phyloP scores from a whole-genome alignment of 306 rosid species.

The Begonia loranthoides region DNA sequence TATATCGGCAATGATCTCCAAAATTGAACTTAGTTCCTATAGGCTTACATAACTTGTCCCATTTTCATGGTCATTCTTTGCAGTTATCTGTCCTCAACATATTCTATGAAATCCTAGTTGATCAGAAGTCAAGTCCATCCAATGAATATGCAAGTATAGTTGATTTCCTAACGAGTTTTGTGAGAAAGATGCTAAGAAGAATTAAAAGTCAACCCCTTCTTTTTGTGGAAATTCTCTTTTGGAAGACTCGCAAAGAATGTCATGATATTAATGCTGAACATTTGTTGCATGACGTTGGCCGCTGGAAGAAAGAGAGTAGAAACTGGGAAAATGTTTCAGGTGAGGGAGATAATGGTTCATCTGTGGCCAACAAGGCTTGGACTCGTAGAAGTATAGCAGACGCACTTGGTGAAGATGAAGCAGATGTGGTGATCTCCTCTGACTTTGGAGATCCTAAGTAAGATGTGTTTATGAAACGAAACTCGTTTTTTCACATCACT shows the following conservation, averaged over 20 bases:
- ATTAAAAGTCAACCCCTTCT: slow-evolving; percentile 83
- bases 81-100: slow-evolving; percentile 72
- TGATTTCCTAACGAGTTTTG: slow-evolving; percentile 51
- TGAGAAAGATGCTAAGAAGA: slow-evolving; percentile 74
- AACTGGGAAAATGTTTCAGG: slow-evolving; percentile 31
- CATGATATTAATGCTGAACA: slow-evolving; percentile 80
- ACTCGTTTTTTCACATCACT: too few species aligned
- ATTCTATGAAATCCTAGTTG: slow-evolving; percentile 60
- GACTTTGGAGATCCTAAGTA: slow-evolving; percentile 41
- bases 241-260: slow-evolving; percentile 92
- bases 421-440: slow-evolving; percentile 63
- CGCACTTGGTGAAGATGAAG: slow-evolving; percentile 99
- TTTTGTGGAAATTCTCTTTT: slow-evolving; percentile 78
- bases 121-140: slow-evolving; percentile 65
- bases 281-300: slow-evolving; percentile 66
- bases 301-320: slow-evolving; percentile 39
- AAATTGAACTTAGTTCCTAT: background rate
- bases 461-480: slow-evolving; percentile 17
- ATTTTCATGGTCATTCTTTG: slow-evolving; percentile 12
- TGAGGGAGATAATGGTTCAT: slow-evolving; percentile 35
- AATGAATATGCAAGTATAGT: slow-evolving; percentile 44
- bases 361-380: slow-evolving; percentile 30
- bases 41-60: background rate
- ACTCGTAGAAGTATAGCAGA: slow-evolving; percentile 63
- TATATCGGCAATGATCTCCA: background rate